phyloP scores from a whole-genome alignment of 176 grass and related monocot species.

The Saccharum officinarum region DNA sequence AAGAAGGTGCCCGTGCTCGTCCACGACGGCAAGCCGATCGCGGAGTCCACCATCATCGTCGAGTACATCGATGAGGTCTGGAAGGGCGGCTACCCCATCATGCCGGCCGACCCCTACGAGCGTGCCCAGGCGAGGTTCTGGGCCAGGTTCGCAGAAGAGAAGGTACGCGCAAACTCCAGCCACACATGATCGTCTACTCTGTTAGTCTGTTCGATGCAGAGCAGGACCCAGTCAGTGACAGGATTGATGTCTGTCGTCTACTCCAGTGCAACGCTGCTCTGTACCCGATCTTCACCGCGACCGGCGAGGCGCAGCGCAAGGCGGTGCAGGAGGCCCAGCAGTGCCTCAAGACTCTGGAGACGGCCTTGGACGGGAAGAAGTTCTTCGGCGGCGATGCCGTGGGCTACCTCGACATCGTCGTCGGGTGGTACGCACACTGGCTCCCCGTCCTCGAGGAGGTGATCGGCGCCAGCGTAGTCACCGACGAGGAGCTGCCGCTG shows the following conservation, averaged over 20 bases:
- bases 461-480: slow-evolving; percentile 22
- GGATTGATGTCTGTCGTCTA: neutral
- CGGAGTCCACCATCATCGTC: slow-evolving; percentile 51
- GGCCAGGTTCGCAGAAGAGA: slow-evolving; percentile 56
- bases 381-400: slow-evolving; percentile 61
- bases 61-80: slow-evolving; percentile 66
- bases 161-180: slow-evolving; percentile 23
- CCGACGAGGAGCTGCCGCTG: slow-evolving; percentile 45
- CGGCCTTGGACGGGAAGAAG: slow-evolving; percentile 45
- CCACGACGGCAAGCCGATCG: slow-evolving; percentile 51
- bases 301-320: slow-evolving; percentile 43
- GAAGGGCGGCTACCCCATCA: slow-evolving; percentile 57
- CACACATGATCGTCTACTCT: neutral
- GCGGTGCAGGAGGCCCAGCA: slow-evolving; percentile 43
- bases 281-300: slow-evolving; percentile 27
- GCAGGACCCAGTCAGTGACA: neutral
- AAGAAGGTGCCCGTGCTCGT: slow-evolving; percentile 66
- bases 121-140: slow-evolving; percentile 57
- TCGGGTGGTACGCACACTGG: slow-evolving; percentile 58
- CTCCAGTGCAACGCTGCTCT: slow-evolving; percentile 40
- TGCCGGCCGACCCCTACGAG: slow-evolving; percentile 58
- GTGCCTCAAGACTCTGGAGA: slow-evolving; percentile 50
- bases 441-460: slow-evolving; percentile 49
- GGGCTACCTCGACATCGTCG: slow-evolving; percentile 51
- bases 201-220: neutral